phyloP scores from a whole-genome alignment of 805 yeast species.

The Metschnikowia amazonensis region DNA sequence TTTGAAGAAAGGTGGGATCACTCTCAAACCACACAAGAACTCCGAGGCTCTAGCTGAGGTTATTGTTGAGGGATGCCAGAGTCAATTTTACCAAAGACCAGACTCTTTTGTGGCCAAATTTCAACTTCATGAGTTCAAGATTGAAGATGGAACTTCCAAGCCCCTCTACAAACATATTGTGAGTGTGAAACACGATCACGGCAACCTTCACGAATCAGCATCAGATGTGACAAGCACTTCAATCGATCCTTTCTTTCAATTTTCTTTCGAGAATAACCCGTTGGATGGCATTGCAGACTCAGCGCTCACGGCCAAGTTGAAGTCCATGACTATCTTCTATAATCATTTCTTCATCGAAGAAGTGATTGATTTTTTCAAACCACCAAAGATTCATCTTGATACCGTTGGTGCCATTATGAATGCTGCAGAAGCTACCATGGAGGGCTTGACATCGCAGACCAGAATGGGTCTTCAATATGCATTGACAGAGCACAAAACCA shows the following conservation, averaged over 20 bases:
- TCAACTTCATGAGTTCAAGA: constrained; percentile 73
- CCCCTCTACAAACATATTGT: constrained; percentile 85
- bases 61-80: constrained; percentile 75
- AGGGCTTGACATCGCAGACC: constrained; percentile 85
- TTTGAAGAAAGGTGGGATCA: constrained; percentile 72
- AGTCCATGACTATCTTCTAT: constrained; percentile 86
- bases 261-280: constrained; percentile 83
- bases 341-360: constrained; percentile 81
- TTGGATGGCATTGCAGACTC: constrained; percentile 82
- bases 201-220: constrained; percentile 30
- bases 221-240: constrained; percentile 9
- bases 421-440: constrained; percentile 94
- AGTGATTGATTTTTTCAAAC: constrained; percentile 71
- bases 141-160: constrained; percentile 80
- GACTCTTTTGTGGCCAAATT: constrained; percentile 72
- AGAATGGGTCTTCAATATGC: constrained; percentile 91
- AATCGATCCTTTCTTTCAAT: constrained; percentile 69
- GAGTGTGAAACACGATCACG: constrained; percentile 64
- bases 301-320: constrained; percentile 63
- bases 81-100: constrained; percentile 70
- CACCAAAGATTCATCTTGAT: constrained; percentile 81
- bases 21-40: constrained; percentile 44
- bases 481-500: constrained; percentile 88
- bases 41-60: constrained; percentile 64
- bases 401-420: constrained; percentile 86